Evolutionary conservation across 108 stramenopile genomes (phyloP).

Genomic region (Nitzschia sp.): DNA sequence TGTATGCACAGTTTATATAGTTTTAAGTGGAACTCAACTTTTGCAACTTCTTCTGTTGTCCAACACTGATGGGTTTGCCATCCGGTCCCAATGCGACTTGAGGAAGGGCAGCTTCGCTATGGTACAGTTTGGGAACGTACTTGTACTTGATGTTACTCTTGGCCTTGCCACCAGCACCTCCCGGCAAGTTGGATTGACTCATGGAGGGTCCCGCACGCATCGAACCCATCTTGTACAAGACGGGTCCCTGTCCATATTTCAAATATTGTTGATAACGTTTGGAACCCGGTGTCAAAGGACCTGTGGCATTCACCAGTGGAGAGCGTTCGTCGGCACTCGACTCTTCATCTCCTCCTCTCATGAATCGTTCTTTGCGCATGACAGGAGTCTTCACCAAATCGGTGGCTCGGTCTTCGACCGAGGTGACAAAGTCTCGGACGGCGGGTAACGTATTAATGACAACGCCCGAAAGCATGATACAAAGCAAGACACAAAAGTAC

Average conservation of each 20-base stretch:
- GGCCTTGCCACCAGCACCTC: constrained; percentile 15
- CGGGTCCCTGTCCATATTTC: constrained; percentile 66
- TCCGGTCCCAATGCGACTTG: constrained; percentile 9
- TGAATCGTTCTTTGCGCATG: constrained; percentile 24
- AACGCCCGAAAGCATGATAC: constrained; percentile 64
- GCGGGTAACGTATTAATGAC: constrained; percentile 61
- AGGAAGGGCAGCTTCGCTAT: not conserved
- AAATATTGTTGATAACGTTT: constrained; percentile 60
- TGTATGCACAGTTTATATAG: too few relatives aligned
- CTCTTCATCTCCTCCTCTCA: constrained; percentile 8
- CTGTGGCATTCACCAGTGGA: constrained; percentile 28
- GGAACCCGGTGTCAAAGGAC: constrained; percentile 24
- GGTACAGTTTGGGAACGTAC: constrained; percentile 27
- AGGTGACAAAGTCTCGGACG: constrained; percentile 56
- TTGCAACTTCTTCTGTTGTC: not conserved
- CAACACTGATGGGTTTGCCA: constrained; percentile 14
- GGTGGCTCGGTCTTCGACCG: constrained; percentile 64
- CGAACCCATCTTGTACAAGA: constrained; percentile 51
- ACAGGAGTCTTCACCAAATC: constrained; percentile 64
- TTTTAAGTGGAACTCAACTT: too few relatives aligned
- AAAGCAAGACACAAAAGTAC: constrained; percentile 70
- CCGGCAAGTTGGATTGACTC: constrained; percentile 19
- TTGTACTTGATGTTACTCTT: constrained; percentile 32
- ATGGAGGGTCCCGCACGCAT: constrained; percentile 66
- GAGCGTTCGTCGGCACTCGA: constrained; percentile 43